Conservation (phyloP, 2,329 filamentous ascomycete species). For the Epichloe coenophiala region DNA sequence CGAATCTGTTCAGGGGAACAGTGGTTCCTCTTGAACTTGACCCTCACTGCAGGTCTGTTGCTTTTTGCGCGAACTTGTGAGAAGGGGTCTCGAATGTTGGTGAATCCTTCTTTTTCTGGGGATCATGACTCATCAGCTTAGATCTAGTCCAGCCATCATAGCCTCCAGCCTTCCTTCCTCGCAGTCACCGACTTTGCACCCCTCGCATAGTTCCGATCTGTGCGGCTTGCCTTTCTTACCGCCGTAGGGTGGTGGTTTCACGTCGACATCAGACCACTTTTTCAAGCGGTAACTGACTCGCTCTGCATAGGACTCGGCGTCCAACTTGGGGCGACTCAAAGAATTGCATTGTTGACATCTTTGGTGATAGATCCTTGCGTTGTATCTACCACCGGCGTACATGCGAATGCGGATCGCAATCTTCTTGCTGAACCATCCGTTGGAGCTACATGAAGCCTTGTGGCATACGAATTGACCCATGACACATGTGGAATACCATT, state of each 20-base stretch:
- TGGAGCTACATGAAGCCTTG: constrained; percentile 11
- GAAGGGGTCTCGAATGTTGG: too few relatives aligned
- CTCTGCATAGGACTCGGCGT: constrained; percentile 21
- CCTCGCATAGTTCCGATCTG: constrained; percentile 18
- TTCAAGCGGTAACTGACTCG: constrained; percentile 23
- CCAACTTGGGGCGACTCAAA: constrained; percentile 14
- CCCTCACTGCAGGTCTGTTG: too few relatives aligned
- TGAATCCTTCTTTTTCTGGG: too few relatives aligned
- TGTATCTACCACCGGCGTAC: constrained; percentile 18
- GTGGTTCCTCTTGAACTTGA: too few relatives aligned
- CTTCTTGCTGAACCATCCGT: constrained; percentile 19
- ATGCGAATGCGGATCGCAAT: constrained; percentile 21
- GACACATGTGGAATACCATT: constrained; percentile 15
- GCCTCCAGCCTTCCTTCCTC: background rate
- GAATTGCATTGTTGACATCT: constrained; percentile 18
- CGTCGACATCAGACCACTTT: constrained; percentile 19
- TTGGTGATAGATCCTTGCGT: constrained; percentile 24
- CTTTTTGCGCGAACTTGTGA: too few relatives aligned
- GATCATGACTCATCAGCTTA: too few relatives aligned
- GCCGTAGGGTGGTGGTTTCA: constrained; percentile 6
- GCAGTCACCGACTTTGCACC: constrained; percentile 22
- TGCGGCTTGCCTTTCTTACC: constrained; percentile 10
- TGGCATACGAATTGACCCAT: constrained; percentile 21
- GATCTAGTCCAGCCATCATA: constrained; percentile 3
- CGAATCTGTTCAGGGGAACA: too few relatives aligned